Base-by-base conservation (phyloP, 805 yeast genomes). In the Yarrowia sp. region DNA sequence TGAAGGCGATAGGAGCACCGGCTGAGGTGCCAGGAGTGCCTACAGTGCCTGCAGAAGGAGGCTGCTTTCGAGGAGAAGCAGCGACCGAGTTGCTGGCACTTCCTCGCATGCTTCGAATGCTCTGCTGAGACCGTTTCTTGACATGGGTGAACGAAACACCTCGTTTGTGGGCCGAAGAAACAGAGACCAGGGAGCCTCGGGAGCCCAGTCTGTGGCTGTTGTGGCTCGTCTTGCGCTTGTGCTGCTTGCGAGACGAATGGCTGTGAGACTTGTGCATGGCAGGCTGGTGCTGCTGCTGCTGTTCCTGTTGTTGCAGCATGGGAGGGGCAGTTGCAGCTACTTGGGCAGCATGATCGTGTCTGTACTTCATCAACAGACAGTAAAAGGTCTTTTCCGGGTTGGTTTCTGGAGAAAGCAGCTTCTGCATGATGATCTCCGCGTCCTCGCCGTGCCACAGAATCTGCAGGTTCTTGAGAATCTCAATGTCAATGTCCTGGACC, bases 301-400 rank as follows among this genome's bases (percentile, higher is more conserved):
- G 45, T 15, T 42, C 41, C 41, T 50, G 43, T 32, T 52, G 58
- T 8, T 50, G 69, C 58, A 42, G 35, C 48, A 16, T n/a, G 41
- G 42, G 65, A 11, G 32, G 61, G 38, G 32, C 45, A 8, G 69
- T 38, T 12, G 43, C 42, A 8, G 69, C 35, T 10, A 16, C 59
- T 3, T 55, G 32, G 11, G 53, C 48, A 10, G 53, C 61, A 73
- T 89, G 94, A 69, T 89, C 92, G 71, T 85, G 86, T 71, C 95
- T 83, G 77, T 91, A 92, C 72, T 89, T 85, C 81, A 87, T 80
- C 71, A 91, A 80, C 53, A 92, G 78, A 72, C 89, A 89, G 78
- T 91, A 91, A 74, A 91, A 89, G 56, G 91, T 87, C 81, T 91
- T 91, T 73, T 91, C 97, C 0, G 92, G 84, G 73, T 87, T 89